A percentile compares a stretch with the other conserved stretches of the same genome.
These are phyloP conservation scores for Paragyromitra xinjiangensis DNA, from an alignment of 495 filamentous ascomycete genomes.

Conservation along the genomic window DNA sequence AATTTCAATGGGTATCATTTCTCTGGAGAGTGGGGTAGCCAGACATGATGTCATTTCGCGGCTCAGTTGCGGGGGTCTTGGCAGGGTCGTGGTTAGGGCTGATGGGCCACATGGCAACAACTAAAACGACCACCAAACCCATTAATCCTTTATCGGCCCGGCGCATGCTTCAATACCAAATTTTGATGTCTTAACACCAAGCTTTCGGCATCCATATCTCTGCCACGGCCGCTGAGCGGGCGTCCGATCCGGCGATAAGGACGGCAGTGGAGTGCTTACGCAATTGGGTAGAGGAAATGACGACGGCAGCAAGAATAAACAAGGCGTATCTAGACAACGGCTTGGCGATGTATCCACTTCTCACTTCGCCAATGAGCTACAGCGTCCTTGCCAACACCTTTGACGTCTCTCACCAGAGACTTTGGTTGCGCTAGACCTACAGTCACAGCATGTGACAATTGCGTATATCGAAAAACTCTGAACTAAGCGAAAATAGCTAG, in stretches of 20 bases:
- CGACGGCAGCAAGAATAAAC: not conserved
- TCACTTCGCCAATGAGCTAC: not conserved
- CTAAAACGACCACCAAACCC: not conserved
- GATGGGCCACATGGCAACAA: not conserved
- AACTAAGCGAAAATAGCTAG: not conserved
- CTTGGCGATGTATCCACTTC: not conserved
- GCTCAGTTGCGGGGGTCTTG: not conserved
- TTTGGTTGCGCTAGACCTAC: not conserved
- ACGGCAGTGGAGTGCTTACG: not conserved
- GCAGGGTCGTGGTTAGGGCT: not conserved
- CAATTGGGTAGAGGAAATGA: not conserved
- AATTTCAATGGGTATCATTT: conserved; percentile 8
- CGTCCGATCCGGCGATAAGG: not conserved
- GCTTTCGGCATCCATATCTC: not conserved
- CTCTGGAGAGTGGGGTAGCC: not conserved
- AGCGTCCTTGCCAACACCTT: not conserved
- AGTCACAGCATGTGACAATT: not conserved
- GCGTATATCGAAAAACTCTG: not conserved
- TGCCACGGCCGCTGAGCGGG: not conserved
- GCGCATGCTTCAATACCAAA: not conserved
- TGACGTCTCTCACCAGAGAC: not conserved
- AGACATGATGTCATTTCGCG: conserved; percentile 12
- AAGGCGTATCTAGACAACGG: not conserved
- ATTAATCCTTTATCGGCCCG: not conserved
- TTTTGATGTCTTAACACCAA: not conserved